A percentile compares a stretch with the other conserved stretches of the same genome.
These are phyloP conservation scores for Fusarium oxysporum DNA, from an alignment of 2,329 filamentous ascomycete species.

Conservation along the genomic window DNA sequence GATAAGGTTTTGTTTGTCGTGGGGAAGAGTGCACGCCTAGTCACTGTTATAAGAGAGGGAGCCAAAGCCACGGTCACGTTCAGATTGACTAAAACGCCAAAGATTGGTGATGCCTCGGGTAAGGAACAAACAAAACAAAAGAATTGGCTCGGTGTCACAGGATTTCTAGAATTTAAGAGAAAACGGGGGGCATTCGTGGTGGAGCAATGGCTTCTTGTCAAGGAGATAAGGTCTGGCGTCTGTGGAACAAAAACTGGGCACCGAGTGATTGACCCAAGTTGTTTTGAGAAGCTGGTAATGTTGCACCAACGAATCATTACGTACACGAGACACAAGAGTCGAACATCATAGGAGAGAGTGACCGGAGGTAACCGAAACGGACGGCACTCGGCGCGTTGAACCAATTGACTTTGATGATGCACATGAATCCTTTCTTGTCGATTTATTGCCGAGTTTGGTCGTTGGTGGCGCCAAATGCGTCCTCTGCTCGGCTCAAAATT, in stretches of 20 bases:
- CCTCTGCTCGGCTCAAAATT: conserved; percentile 32
- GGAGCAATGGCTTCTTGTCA: conserved; percentile 2
- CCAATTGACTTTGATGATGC: conserved; percentile 12
- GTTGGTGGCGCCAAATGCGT: conserved; percentile 6
- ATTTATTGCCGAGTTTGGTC: conserved; percentile 37
- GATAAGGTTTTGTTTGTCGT: not conserved
- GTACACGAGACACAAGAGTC: conserved; percentile 1
- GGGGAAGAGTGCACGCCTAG: conserved; percentile 2
- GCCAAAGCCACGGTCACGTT: not conserved
- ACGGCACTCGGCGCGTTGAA: conserved; percentile 12
- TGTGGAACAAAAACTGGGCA: conserved; percentile 1
- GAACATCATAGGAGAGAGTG: not conserved
- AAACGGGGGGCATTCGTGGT: not conserved
- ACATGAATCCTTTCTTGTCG: conserved; percentile 25
- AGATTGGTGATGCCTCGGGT: conserved; percentile 13
- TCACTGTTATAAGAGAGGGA: conserved; percentile 7
- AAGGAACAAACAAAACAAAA: not conserved
- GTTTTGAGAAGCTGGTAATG: conserved; percentile 19
- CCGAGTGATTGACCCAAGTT: not conserved
- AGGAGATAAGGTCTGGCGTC: conserved; percentile 12
- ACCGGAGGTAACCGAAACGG: conserved; percentile 7
- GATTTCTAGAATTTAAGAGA: conserved; percentile 6
- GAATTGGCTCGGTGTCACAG: conserved; percentile 16
- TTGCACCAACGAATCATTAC: conserved; percentile 13
- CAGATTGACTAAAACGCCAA: not conserved